Evolutionary conservation across 345 rosid species (phyloP), one percentile per base, ranked within the genome.

Genomic region (Turritis glabra): DNA sequence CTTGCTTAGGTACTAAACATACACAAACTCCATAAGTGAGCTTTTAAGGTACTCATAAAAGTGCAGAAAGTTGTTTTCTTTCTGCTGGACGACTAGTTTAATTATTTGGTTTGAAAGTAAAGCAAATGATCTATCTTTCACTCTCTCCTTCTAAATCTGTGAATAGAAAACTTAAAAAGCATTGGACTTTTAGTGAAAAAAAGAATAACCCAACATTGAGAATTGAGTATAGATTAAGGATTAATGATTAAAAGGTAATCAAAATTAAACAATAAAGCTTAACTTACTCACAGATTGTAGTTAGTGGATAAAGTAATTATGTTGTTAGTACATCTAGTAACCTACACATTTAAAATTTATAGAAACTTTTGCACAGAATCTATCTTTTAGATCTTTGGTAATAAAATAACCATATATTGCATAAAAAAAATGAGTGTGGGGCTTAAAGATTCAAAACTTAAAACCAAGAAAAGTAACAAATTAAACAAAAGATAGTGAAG

Each of bases 31-130:
- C 43, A 62, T 35, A 47, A 70, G 53, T 55, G 80, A 44, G 52
- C 80, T 76, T 76, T 44, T 35, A 76, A 69, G 80, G 37, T 63
- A 76, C 75, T 76, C 80, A 69, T 76, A 14, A 63, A 32, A 63
- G 52, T 44, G 51, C 71, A 69, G 8, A 70, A 64, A 62, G 67
- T 17, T 65, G 40, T 67, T 38, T 30, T 67, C 19, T 32, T 58
- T 44, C 3, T 58, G 25, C 25, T 21, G 40, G 5, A 41, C 50
- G 25, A 66, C 50, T 48, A 46, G 30, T 58, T 58, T 37, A 37
- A 47, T 77, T 13, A 46, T 63, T 76, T 63, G 59, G 3, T 70
- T 63, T 56, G 18, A 35, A 70, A 64, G 76, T 70, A 54, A 77
- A 71, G 72, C 68, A 56, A 64, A 22, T 77, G 33, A 64, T 77